These are phyloP conservation scores for Clavispora phyllophila DNA, from an alignment of 805 yeast species.

Conservation along the genomic window DNA sequence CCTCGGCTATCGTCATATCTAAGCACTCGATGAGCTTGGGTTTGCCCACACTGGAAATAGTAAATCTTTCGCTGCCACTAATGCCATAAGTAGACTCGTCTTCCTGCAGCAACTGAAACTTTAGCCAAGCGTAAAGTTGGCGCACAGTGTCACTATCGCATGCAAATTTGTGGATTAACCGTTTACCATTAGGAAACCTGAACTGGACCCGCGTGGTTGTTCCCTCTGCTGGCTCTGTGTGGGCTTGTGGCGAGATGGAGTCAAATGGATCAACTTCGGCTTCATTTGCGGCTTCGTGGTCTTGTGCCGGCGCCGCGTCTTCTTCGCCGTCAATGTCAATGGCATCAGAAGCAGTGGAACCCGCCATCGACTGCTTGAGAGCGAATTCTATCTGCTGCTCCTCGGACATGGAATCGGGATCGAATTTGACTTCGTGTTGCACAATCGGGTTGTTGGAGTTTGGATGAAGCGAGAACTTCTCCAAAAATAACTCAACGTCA, in stretches of 20 bases:
- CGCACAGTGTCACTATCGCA: slow-evolving; percentile 50
- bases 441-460: slow-evolving; percentile 62
- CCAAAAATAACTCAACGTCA: slow-evolving; percentile 67
- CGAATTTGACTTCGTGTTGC: slow-evolving; percentile 52
- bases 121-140: slow-evolving; percentile 60
- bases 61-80: slow-evolving; percentile 29
- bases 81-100: slow-evolving; percentile 48
- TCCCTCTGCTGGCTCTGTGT: slow-evolving; percentile 60
- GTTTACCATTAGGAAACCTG: slow-evolving; percentile 81
- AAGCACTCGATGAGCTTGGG: slow-evolving; percentile 52
- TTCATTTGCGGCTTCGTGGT: slow-evolving; percentile 2
- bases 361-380: slow-evolving; percentile 55
- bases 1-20: slow-evolving; percentile 58
- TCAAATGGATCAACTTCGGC: slow-evolving; percentile 40
- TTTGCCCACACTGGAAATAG: slow-evolving; percentile 29
- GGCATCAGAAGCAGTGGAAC: slow-evolving; percentile 24
- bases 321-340: slow-evolving; percentile 19
- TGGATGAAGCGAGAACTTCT: slow-evolving; percentile 59
- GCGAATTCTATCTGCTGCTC: slow-evolving; percentile 83
- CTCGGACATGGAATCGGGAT: slow-evolving; percentile 65
- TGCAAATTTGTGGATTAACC: slow-evolving; percentile 68
- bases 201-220: slow-evolving; percentile 76
- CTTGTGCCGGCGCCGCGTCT: slow-evolving; percentile 5
- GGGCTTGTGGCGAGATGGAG: slow-evolving; percentile 44
- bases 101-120: slow-evolving; percentile 46